Conservation (phyloP, 306 rosid genomes). For the Canavalia gladiata region DNA sequence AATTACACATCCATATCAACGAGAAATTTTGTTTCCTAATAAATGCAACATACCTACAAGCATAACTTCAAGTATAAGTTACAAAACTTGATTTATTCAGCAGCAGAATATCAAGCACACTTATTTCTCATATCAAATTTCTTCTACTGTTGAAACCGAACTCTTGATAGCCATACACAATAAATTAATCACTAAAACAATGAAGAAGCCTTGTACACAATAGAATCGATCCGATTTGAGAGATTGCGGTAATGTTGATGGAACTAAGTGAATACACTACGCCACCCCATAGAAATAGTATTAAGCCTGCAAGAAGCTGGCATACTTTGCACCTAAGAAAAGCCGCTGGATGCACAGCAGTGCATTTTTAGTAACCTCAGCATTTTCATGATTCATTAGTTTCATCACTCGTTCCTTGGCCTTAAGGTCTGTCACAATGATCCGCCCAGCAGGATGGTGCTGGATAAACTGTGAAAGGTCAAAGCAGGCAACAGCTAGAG, state of each 20-base stretch:
- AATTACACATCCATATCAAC: constrained; percentile 36
- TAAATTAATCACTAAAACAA: constrained; percentile 51
- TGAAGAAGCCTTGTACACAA: constrained; percentile 51
- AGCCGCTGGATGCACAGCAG: constrained; percentile 97
- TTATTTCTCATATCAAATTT: constrained; percentile 53
- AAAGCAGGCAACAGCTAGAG: constrained; percentile 91
- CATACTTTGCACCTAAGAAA: constrained; percentile 94
- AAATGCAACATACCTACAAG: constrained; percentile 24
- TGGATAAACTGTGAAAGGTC: constrained; percentile 96
- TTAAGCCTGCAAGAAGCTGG: constrained; percentile 94
- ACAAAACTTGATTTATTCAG: constrained; percentile 55
- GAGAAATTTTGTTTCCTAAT: constrained; percentile 20
- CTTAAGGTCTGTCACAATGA: constrained; percentile 91
- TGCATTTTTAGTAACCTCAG: constrained; percentile 97
- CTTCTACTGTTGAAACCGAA: constrained; percentile 46
- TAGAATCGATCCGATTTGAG: constrained; percentile 9
- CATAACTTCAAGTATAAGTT: constrained; percentile 40
- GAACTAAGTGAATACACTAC: constrained; percentile 13
- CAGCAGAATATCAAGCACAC: constrained; percentile 43
- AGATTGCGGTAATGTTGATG: constrained; percentile 36
- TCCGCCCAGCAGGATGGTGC: constrained; percentile 82
- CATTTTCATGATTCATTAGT: constrained; percentile 89
- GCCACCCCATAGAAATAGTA: constrained; percentile 39
- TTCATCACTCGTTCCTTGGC: constrained; percentile 98
- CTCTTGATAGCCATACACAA: constrained; percentile 35